These are phyloP conservation scores for Aspergillus novofumigatus DNA, from an alignment of 2,329 filamentous ascomycete genomes.

Conservation along the genomic window DNA sequence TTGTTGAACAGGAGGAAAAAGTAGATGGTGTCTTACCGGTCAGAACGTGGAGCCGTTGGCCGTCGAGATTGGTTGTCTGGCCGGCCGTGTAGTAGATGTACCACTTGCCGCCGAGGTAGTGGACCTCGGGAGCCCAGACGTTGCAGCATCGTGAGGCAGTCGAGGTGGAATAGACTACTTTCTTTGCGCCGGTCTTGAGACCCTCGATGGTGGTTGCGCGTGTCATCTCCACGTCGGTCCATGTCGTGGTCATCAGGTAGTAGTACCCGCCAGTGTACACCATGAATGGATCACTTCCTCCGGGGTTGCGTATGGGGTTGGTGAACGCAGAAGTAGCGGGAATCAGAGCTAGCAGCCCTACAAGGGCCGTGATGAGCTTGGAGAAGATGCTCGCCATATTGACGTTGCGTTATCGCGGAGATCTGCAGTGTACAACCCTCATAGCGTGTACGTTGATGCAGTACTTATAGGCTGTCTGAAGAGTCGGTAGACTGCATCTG, in stretches of 20 bases:
- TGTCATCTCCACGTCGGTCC: conserved; percentile 53
- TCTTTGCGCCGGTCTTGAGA: conserved; percentile 51
- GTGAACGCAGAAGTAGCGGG: conserved; percentile 35
- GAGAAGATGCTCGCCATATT: background rate
- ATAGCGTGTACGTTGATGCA: background rate
- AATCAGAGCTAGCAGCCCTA: background rate
- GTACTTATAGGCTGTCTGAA: background rate
- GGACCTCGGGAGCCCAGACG: conserved; percentile 57
- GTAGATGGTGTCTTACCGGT: conserved; percentile 39
- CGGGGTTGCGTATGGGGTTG: conserved; percentile 49
- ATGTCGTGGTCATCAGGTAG: conserved; percentile 55
- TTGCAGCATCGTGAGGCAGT: conserved; percentile 50
- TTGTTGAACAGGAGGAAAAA: no score
- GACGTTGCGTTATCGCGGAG: background rate
- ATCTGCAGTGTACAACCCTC: background rate
- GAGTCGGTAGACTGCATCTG: background rate
- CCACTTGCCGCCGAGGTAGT: conserved; percentile 49
- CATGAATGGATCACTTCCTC: conserved; percentile 53
- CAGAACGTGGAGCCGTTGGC: conserved; percentile 51
- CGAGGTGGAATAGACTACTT: conserved; percentile 48
- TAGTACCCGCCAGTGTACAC: conserved; percentile 53
- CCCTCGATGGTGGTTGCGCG: conserved; percentile 52
- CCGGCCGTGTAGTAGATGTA: conserved; percentile 58
- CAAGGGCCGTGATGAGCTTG: background rate
- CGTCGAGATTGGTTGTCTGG: conserved; percentile 42